A percentile compares a stretch with the other conserved stretches of the same genome.
These are phyloP conservation scores for Aspergillus quadrilineatus DNA, from an alignment of 2,329 filamentous ascomycete species.

Conservation along the genomic window DNA sequence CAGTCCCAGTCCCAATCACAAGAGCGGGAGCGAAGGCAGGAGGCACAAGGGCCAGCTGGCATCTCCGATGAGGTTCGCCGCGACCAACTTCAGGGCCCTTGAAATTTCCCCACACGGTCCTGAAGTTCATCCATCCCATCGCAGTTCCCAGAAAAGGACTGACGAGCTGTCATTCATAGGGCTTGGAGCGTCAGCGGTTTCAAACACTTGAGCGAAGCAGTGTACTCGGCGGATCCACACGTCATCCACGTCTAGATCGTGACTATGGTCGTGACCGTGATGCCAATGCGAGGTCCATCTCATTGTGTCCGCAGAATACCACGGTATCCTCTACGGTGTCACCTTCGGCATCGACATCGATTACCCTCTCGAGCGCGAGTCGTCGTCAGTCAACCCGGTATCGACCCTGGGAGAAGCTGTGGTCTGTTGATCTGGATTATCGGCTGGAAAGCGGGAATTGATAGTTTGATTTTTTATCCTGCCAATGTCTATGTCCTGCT, in stretches of 20 bases:
- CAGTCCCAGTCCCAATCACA: conserved; percentile 29
- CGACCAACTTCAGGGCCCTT: conserved; percentile 46
- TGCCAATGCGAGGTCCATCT: conserved; percentile 14
- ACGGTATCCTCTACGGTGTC: conserved; percentile 19
- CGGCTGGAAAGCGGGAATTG: conserved; percentile 31
- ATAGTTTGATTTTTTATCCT: background rate
- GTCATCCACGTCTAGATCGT: conserved; percentile 1
- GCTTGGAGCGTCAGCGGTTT: conserved; percentile 9
- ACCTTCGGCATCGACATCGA: conserved; percentile 9
- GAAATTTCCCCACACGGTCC: conserved; percentile 23
- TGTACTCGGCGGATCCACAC: background rate
- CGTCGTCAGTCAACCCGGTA: conserved; percentile 17
- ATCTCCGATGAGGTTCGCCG: conserved; percentile 51
- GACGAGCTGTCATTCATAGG: conserved; percentile 23
- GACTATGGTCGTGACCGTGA: background rate
- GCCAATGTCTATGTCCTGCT: background rate
- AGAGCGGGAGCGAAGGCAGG: background rate
- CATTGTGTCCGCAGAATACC: conserved; percentile 15
- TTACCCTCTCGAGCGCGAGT: background rate
- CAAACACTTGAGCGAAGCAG: background rate
- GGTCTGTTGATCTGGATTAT: conserved; percentile 42
- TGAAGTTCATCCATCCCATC: conserved; percentile 1
- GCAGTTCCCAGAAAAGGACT: conserved; percentile 17
- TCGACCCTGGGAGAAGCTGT: conserved; percentile 45
- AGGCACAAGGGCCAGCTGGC: conserved; percentile 33